These are phyloP conservation scores for Vitis cinerea DNA, from an alignment of 164 flowering plant genomes.

Conservation along the genomic window DNA sequence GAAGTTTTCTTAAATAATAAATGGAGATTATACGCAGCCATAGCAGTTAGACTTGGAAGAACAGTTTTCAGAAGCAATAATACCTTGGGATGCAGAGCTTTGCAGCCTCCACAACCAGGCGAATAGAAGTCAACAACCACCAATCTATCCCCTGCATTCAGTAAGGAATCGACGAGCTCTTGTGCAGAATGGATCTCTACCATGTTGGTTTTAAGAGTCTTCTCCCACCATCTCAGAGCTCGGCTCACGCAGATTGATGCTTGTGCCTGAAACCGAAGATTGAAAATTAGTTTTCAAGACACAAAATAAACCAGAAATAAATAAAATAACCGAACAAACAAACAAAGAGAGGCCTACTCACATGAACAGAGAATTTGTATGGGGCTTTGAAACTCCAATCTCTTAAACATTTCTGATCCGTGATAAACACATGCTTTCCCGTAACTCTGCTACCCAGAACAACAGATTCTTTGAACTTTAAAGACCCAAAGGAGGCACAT, in stretches of 20 bases:
- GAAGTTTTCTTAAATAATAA: not conserved
- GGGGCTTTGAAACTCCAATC: constrained; percentile 24
- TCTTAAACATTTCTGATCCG: constrained; percentile 29
- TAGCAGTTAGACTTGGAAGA: too few species aligned
- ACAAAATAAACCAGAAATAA: not conserved
- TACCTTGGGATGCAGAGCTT: constrained; percentile 93
- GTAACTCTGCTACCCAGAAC: constrained; percentile 21
- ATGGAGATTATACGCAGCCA: not conserved
- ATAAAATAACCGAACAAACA: not conserved
- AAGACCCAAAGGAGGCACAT: constrained; percentile 18
- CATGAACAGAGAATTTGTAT: constrained; percentile 29
- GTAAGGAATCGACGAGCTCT: constrained; percentile 56
- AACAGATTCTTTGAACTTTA: constrained; percentile 18
- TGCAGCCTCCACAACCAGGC: constrained; percentile 97
- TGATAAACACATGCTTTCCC: constrained; percentile 31
- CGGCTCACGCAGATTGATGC: constrained; percentile 47
- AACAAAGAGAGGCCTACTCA: constrained; percentile 18
- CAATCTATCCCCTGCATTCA: constrained; percentile 65
- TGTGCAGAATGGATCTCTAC: constrained; percentile 71
- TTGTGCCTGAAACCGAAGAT: constrained; percentile 46
- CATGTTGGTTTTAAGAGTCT: constrained; percentile 70
- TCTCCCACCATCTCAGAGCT: constrained; percentile 84
- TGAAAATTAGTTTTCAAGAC: not conserved
- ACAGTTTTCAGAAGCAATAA: not conserved
- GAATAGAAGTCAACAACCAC: constrained; percentile 83